Conservation (phyloP, 1,284 basidiomycete species). For the Pseudozyma tsukubaensis region DNA sequence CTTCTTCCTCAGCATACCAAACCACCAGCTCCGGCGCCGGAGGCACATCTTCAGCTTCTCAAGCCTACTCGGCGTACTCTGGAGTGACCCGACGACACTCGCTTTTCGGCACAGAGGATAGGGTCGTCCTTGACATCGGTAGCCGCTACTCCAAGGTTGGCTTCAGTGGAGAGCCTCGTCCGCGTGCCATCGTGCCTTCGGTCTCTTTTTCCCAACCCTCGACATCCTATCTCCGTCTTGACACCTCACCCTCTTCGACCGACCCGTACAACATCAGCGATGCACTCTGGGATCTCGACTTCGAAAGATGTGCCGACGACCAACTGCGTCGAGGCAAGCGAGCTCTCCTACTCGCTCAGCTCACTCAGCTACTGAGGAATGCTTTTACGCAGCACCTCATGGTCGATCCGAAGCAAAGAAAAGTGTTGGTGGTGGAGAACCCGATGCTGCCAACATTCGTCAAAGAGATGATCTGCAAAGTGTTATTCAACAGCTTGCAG, state of each 20-base stretch:
- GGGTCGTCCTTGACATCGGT: constrained; percentile 64
- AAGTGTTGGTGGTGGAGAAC: constrained; percentile 90
- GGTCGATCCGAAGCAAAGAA: constrained; percentile 91
- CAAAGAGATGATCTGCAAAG: constrained; percentile 85
- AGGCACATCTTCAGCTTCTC: constrained; percentile 9
- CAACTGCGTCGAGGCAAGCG: constrained; percentile 43
- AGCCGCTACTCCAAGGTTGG: constrained; percentile 59
- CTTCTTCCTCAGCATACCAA: constrained; percentile 22
- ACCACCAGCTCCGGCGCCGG: constrained; percentile 1
- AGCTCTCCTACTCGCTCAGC: constrained; percentile 44
- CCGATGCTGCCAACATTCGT: constrained; percentile 85
- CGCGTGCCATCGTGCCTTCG: constrained; percentile 59
- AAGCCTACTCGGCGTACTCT: constrained; percentile 28
- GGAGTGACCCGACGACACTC: constrained; percentile 48
- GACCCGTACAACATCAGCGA: constrained; percentile 26
- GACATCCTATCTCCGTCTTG: constrained; percentile 32
- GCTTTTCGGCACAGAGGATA: constrained; percentile 57
- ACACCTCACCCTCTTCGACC: not conserved
- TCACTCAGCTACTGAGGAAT: constrained; percentile 52
- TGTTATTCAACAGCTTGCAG: constrained; percentile 90
- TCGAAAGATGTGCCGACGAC: constrained; percentile 37
- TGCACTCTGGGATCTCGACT: constrained; percentile 61
- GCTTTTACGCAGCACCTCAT: constrained; percentile 75
- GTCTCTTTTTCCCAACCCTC: constrained; percentile 66
- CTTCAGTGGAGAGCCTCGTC: constrained; percentile 61